Evolutionary conservation across 192 early-diverging fungal species (phyloP), one percentile per base, ranked within the genome.

Genomic region (Coemansia sp.): DNA sequence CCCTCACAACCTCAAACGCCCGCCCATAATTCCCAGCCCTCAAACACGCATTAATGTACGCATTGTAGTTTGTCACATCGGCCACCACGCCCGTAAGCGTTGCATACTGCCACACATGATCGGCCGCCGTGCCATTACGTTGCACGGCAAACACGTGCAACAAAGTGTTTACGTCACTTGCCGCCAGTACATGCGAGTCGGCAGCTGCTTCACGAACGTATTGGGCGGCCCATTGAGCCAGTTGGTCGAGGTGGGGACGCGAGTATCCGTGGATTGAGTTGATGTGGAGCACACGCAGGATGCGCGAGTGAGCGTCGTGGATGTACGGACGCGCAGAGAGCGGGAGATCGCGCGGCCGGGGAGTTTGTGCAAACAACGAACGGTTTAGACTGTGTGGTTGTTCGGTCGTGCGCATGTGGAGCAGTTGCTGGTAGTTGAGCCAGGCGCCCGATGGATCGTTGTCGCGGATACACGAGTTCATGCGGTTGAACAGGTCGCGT

Each of bases 101-200:
- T 32, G 65, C 64, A 14, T 67, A 60, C 57, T 80, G 77, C 77
- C 77, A 80, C 1, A 74, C 19, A 10, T 57, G 54, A 23, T 67
- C 60, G 12, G 61, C 68, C 4, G 67, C 64, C 8, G 49, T 57
- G 13, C 47, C 48, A 14, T 66, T 51, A 9, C 39, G 5, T 5
- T 18, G 32, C 0, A 59, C 37, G 0, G 68, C 65, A 55, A 73
- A 74, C 0, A 69, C 26, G 0, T 22, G 20, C 16, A 80, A n/a
- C 24, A 74, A 18, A 24, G 9, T 6, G 22, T 54, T 57, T 16
- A 74, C 1, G 27, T 67, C 56, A 11, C 49, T 39, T 1, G 54
- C 29, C 22, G 54, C 20, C 18, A 69, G 48, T 5, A 39, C n/a
- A 10, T 23, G 32, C 3, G 55, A 48, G 32, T 56, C 54, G 0